Evolutionary conservation across 2,329 filamentous ascomycete species (phyloP), one percentile per base, ranked within the genome.

Genomic region (Neofusicoccum cordaticola): DNA sequence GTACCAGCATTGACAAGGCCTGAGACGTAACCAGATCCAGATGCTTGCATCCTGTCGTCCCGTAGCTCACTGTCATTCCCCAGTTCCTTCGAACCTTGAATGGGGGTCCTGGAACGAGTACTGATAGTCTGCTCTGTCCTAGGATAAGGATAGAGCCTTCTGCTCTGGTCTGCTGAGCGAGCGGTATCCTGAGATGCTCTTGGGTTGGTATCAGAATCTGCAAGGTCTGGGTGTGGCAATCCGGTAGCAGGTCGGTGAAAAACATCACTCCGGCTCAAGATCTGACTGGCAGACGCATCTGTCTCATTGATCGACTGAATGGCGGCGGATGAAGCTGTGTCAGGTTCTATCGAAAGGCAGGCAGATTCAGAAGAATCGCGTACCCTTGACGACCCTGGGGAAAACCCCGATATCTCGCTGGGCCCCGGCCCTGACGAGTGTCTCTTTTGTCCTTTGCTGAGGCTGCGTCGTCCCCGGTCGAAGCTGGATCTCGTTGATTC

Each of bases 211-310:
- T 74, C 66, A 12, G 71, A 67, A 35, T 58, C 51, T 6, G 66
- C 47, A 17, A 66, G 65, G 15, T 69, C 66, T 45, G 70, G 64
- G 60, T 73, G 68, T 17, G 93, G 5, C 47, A 34, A n/a, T 50
- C 17, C 47, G 12, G 39, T 85, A 0, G 89, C 91, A 15, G 92
- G 92, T 31, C 88, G 89, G 69, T 90, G 88, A 71, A 99, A 98
- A 8, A 97, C 90, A 70, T 95, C 92, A 70, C 93, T 97, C 39
- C 91, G 88, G 62, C 87, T 86, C 8, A 99, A 80, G 42, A 98
- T 97, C 76, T 97, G 93, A 74, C 94, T 98, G 2, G 91, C 94
- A 3, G 93, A 96, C 53, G 90, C 88, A 64, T 83, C 83, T n/a
- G 83, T 86, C 65, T 93, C 91, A 47, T 93, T 90, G 37, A 79